Conservation (phyloP, 306 rosid genomes). For the Vigna reflexopilosa region DNA sequence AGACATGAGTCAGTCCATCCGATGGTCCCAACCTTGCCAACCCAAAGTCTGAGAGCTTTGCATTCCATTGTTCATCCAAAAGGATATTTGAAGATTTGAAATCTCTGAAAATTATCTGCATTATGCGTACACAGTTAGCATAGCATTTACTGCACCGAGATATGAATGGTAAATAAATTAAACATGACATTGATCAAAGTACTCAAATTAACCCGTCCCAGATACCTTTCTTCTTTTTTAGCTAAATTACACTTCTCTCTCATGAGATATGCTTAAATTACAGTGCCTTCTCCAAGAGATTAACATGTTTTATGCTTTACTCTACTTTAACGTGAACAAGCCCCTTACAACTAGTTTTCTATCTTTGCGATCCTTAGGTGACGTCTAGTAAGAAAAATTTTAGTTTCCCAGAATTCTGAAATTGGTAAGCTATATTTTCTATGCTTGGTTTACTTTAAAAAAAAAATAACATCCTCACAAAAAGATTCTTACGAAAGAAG, state of each 20-base stretch:
- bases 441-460: too few species aligned
- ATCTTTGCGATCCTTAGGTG: neutral
- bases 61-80: constrained; percentile 93
- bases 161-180: constrained; percentile 15
- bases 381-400: too few species aligned
- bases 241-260: neutral
- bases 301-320: neutral
- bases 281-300: neutral
- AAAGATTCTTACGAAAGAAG: too few species aligned
- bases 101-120: constrained; percentile 95
- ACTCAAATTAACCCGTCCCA: constrained; percentile 22
- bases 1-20: constrained; percentile 94
- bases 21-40: constrained; percentile 96
- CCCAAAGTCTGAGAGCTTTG: constrained; percentile 97
- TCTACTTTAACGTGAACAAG: neutral
- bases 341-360: neutral
- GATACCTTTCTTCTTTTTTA: neutral
- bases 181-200: neutral
- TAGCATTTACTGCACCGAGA: constrained; percentile 16
- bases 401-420: too few species aligned
- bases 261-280: neutral
- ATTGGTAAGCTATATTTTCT: too few species aligned
- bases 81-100: constrained; percentile 97
- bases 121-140: constrained; percentile 31
- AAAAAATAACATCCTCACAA: too few species aligned